phyloP scores from a whole-genome alignment of 345 rosid genomes.

The Rhizophora mangle region DNA sequence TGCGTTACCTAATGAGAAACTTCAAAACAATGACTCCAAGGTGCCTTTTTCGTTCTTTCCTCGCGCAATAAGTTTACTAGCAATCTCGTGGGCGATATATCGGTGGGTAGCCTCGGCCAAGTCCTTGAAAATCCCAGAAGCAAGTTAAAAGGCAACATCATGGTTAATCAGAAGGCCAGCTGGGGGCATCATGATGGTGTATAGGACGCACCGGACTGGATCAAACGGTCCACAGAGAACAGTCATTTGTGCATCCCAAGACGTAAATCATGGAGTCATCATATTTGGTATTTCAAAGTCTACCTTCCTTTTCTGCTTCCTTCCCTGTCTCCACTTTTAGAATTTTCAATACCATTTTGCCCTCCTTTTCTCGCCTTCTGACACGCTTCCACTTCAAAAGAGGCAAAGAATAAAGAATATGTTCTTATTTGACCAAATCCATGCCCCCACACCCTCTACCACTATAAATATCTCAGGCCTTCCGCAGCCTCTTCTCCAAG shows the following conservation, averaged over 20 bases:
- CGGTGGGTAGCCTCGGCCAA: neutral
- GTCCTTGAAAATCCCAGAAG: neutral
- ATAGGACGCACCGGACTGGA: neutral
- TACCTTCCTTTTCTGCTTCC: neutral
- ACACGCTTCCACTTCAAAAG: neutral
- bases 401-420: neutral
- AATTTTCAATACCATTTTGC: too few relatives aligned
- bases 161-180: neutral
- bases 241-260: neutral
- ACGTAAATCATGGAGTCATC: neutral
- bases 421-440: too few relatives aligned
- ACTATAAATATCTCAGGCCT: slow-evolving; percentile 8
- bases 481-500: neutral
- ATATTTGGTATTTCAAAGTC: neutral
- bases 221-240: neutral
- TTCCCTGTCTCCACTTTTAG: neutral
- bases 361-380: too few relatives aligned
- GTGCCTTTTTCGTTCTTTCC: neutral
- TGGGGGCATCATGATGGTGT: too few relatives aligned
- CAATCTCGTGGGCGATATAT: neutral
- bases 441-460: neutral
- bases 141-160: neutral
- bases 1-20: neutral
- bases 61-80: neutral
- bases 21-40: neutral